A percentile compares a stretch with the other conserved stretches of the same genome.
Evolutionary conservation across 768 basidiomycete species (phyloP).

Genomic region (Daedaleopsis sinensis): DNA sequence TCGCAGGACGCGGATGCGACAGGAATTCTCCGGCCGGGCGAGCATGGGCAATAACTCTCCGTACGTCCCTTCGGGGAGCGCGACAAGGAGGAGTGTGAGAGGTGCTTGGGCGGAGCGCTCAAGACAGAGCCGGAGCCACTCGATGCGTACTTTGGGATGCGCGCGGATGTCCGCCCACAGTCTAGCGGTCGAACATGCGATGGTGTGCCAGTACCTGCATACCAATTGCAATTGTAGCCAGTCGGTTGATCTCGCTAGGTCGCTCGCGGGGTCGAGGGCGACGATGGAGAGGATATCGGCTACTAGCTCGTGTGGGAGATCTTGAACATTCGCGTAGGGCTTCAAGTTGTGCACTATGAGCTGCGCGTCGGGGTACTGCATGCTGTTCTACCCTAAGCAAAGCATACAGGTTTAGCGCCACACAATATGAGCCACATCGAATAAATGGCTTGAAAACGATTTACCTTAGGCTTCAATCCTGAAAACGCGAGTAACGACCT

Average conservation of each 20-base stretch:
- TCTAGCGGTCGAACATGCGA: background rate
- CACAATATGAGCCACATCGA: too few species aligned
- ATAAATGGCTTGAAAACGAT: too few species aligned
- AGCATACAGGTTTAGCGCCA: too few species aligned
- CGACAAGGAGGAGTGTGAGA: background rate
- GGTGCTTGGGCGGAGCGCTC: background rate
- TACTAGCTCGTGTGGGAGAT: background rate
- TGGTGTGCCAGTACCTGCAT: background rate
- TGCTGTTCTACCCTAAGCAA: too few species aligned
- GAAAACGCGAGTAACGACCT: too few species aligned
- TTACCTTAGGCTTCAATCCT: too few species aligned
- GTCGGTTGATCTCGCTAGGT: background rate
- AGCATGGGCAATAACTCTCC: background rate
- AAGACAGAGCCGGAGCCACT: constrained; percentile 1
- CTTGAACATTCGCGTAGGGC: background rate
- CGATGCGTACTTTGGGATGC: background rate
- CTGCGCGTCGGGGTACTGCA: too few species aligned
- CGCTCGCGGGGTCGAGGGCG: background rate
- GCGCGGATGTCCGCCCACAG: constrained; percentile 2
- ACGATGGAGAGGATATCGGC: background rate
- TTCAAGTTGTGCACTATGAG: too few species aligned
- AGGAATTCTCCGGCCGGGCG: background rate
- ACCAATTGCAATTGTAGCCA: background rate
- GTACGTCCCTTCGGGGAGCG: background rate
- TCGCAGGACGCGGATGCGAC: background rate